Base-by-base conservation (phyloP, 805 yeast species). In the Osmozyma mogii region DNA sequence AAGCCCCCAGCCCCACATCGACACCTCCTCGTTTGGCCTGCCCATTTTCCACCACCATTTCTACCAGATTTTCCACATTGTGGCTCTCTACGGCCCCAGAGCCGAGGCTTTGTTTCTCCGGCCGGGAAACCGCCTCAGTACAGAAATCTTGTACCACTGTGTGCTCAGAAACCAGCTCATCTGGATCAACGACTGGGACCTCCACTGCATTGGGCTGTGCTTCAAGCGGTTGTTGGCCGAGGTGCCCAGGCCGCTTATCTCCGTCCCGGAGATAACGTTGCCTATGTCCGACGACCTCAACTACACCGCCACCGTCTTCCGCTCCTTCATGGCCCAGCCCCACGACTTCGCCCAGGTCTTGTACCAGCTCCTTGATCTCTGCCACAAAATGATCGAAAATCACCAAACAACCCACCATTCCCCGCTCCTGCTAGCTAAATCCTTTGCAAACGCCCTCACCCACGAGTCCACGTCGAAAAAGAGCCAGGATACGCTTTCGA, bases 361-460 rank as follows among this genome's bases (percentile, higher is more conserved):
- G 21, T 56, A 70, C 22, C 74, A 70, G 38, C 43, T 77, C 7
- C 56, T 72, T 24, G 48, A 58, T 10, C 41, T 61, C 19, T 53
- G 56, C 35, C 22, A 34, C n/a, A 52, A 57, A 9, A 54, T 74
- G 9, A 45, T 71, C n/a, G 36, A 46, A 3, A 52, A 59, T 25
- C 17, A 43, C 82, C 14, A 64, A 56, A 37, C 78, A 70, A 40
- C 33, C 37, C 25, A 24, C 12, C 38, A 27, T 18, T 27, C 23
- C 14, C 36, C 36, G 7, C 29, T 16, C 23, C 23, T 11, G 9
- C 12, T 10, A 21, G 22, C 25, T 14, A 7, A 24, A n/a, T n/a
- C n/a, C n/a, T n/a, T n/a, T n/a, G n/a, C n/a, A n/a, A n/a, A 78
- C 12, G 66, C 79, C 9, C 41, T 81, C 18, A 67, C 78, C 32